Conservation (phyloP, 495 filamentous ascomycete species). For the Letharia columbiana region DNA sequence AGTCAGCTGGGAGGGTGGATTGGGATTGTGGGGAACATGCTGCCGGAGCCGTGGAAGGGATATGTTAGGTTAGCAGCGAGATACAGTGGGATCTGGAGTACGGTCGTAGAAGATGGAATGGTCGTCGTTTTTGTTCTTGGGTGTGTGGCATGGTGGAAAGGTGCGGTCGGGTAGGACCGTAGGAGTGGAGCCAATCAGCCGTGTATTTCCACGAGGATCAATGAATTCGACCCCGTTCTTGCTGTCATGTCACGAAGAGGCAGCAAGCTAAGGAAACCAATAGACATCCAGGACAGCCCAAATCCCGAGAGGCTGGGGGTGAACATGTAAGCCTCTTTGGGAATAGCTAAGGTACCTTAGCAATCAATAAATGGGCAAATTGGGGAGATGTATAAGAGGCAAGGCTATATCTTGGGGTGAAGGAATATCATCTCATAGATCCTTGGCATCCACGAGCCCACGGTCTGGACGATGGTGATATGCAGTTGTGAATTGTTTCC, state of each 20-base stretch:
- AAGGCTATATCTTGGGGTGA: neutral
- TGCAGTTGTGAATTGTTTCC: neutral
- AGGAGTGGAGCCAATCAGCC: neutral
- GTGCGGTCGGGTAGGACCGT: slow-evolving; percentile 12
- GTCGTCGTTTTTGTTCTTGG: slow-evolving; percentile 73
- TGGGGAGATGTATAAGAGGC: neutral
- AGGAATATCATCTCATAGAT: neutral
- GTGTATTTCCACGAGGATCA: neutral
- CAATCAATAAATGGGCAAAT: neutral
- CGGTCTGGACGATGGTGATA: neutral
- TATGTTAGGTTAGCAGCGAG: slow-evolving; percentile 52
- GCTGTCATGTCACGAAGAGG: neutral
- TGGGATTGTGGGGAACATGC: slow-evolving; percentile 49
- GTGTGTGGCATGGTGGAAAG: slow-evolving; percentile 42
- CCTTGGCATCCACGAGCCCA: neutral
- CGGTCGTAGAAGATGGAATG: slow-evolving; percentile 55
- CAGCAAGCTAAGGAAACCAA: neutral
- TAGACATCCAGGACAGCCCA: neutral
- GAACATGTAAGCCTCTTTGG: neutral
- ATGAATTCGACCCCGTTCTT: neutral
- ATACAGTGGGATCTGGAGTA: slow-evolving; percentile 60
- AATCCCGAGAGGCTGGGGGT: neutral
- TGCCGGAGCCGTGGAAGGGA: slow-evolving; percentile 48
- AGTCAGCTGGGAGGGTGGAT: slow-evolving; percentile 39
- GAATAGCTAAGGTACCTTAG: neutral